Evolutionary conservation across 805 yeast species (phyloP).

Genomic region (Saccharomycopsis sp.): DNA sequence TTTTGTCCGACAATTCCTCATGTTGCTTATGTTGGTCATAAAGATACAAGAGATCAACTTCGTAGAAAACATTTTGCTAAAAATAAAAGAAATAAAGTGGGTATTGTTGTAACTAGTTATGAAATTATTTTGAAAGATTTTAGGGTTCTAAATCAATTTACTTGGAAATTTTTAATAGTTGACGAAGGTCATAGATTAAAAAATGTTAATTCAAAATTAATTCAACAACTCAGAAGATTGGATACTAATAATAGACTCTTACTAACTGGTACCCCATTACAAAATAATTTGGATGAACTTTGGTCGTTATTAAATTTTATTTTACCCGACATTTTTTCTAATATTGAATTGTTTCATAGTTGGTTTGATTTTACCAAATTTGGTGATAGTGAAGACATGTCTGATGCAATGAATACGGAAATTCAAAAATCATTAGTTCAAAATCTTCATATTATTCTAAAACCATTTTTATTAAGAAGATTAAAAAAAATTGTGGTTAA

Average conservation of each 20-base stretch:
- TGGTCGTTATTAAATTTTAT: slow-evolving; percentile 91
- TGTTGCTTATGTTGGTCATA: slow-evolving; percentile 54
- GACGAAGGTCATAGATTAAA: slow-evolving; percentile 95
- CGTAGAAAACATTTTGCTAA: slow-evolving; percentile 24
- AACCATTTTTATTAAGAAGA: slow-evolving; percentile 80
- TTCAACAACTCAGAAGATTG: slow-evolving; percentile 59
- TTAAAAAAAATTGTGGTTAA: slow-evolving; percentile 60
- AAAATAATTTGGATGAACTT: slow-evolving; percentile 78
- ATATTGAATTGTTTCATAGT: slow-evolving; percentile 76
- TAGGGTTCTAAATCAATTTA: slow-evolving; percentile 35
- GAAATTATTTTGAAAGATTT: slow-evolving; percentile 70
- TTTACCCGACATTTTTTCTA: slow-evolving; percentile 87
- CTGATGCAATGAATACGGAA: slow-evolving; percentile 30
- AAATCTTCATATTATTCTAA: slow-evolving; percentile 75
- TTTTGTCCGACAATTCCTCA: slow-evolving; percentile 67
- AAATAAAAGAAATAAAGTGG: slow-evolving; percentile 29
- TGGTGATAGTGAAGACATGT: slow-evolving; percentile 18
- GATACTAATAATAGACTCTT: slow-evolving; percentile 61
- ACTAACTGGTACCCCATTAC: slow-evolving; percentile 94
- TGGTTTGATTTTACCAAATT: slow-evolving; percentile 71
- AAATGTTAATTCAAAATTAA: slow-evolving; percentile 68
- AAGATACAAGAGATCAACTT: slow-evolving; percentile 40
- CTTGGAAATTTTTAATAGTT: slow-evolving; percentile 80
- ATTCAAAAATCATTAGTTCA: slow-evolving; percentile 53
- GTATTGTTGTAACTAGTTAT: slow-evolving; percentile 68